phyloP scores from a whole-genome alignment of 176 grass and related monocot genomes.

The Echinochloa phyllopogon region DNA sequence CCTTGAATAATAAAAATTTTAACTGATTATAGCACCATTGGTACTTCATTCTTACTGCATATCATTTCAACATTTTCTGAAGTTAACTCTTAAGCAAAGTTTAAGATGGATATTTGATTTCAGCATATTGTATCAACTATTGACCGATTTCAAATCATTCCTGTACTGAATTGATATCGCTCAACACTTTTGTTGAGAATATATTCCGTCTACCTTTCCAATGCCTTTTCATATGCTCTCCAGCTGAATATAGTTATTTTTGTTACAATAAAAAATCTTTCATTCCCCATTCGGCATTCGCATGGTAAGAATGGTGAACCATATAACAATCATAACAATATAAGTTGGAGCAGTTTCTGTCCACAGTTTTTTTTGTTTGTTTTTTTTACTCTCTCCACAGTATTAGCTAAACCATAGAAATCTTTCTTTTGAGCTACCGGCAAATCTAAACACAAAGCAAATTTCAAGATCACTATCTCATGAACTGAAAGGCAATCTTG shows the following conservation, averaged over 20 bases:
- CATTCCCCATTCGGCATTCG: not conserved
- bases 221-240: not conserved
- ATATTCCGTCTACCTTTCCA: constrained; percentile 10
- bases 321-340: not conserved
- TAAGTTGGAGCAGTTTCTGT: not conserved
- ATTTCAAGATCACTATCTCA: not conserved
- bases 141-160: not conserved
- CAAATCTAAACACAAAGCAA: not conserved
- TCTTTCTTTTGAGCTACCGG: not conserved
- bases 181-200: not conserved
- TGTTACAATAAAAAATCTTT: not conserved
- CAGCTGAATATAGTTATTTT: not conserved
- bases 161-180: constrained; percentile 8
- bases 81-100: not conserved
- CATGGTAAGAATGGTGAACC: not conserved
- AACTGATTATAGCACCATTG: not conserved
- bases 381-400: too few species aligned
- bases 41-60: not conserved
- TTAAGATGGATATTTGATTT: constrained; percentile 6
- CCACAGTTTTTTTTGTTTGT: too few species aligned
- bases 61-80: constrained; percentile 14
- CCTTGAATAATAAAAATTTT: not conserved
- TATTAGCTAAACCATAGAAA: not conserved
- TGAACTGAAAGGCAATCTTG: not conserved
- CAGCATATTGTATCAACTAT: not conserved